Base-by-base conservation (phyloP, 257 asterid genomes). In the Solanum lignicaule region DNA sequence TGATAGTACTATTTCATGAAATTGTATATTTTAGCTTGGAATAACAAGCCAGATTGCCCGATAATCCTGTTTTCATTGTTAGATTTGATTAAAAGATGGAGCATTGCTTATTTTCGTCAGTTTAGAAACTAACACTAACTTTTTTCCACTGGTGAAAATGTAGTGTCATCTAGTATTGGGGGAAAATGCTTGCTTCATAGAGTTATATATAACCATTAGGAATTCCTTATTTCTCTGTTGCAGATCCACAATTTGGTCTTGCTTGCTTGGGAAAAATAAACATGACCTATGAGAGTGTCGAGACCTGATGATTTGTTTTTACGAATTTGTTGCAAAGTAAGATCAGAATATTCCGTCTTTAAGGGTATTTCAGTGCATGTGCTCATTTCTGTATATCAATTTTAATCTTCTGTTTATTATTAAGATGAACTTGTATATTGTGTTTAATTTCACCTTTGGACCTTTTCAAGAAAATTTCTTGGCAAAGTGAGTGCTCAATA, bases 211-310 rank as follows among this genome's bases (percentile, higher is more conserved):
- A 52, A 88, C 20, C 23, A 75, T 38, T 74, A 79, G 78, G 86
- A 78, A 46, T 23, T 68, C 58, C 87, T 52, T 60, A 14, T 84
- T 36, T 88, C 83, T 91, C 78, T 88, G 68, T 72, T 92, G 91
- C 94, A 95, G 98, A 96, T 90, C 98, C 98, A 66, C 92, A 90
- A 87, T 92, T 94, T 90, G 98, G 98, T 89, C 93, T 96, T 87
- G 89, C 98, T 83, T 95, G 95, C 93, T 92, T 96, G 94, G 98
- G 96, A 55, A 95, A 93, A 93, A 92, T 95, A 58, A 92, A 91
- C 93, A 85, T 88, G 95, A 92, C 86, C 84, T 94, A 86, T 91
- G 98, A 94, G 91, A 93, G 91, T 89, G 99, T 90, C 95, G 66
- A 86, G 98, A 94, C 88, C 89, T 96, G 92, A 94, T 96, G 98